Evolutionary conservation across 2,329 filamentous ascomycete species (phyloP).

Genomic region (Ustilaginoidea virens): DNA sequence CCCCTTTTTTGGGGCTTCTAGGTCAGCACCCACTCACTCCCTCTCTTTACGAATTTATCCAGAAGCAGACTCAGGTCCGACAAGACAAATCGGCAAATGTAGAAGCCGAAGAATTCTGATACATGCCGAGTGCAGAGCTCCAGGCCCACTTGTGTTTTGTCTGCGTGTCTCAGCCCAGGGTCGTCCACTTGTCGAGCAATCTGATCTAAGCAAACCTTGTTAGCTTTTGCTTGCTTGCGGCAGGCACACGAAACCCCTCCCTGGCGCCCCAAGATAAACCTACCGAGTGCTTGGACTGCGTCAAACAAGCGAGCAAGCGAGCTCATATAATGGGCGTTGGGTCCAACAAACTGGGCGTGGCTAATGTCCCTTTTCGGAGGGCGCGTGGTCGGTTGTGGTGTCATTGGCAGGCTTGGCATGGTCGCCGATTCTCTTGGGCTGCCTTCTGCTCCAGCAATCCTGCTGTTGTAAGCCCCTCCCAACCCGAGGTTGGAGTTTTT

Average conservation of each 20-base stretch:
- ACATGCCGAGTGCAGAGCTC: slow-evolving; percentile 88
- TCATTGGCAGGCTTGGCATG: slow-evolving; percentile 67
- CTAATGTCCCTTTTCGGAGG: slow-evolving; percentile 57
- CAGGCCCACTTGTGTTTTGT: slow-evolving; percentile 86
- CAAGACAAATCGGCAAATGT: slow-evolving; percentile 88
- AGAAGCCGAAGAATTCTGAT: slow-evolving; percentile 95
- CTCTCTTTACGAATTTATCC: slow-evolving; percentile 94
- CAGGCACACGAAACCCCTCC: no score
- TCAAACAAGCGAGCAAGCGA: slow-evolving; percentile 84
- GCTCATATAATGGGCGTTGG: slow-evolving; percentile 81
- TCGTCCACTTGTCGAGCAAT: slow-evolving; percentile 94
- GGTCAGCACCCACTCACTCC: slow-evolving; percentile 71
- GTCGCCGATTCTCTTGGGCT: slow-evolving; percentile 25
- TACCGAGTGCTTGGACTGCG: slow-evolving; percentile 83
- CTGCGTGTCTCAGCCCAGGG: slow-evolving; percentile 78
- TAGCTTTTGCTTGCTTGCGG: no score
- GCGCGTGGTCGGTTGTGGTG: slow-evolving; percentile 44
- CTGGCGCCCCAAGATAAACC: slow-evolving; percentile 19
- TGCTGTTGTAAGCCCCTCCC: slow-evolving; percentile 28
- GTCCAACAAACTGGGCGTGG: slow-evolving; percentile 60
- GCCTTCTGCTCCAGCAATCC: slow-evolving; percentile 9
- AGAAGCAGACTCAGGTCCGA: slow-evolving; percentile 70
- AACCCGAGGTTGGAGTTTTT: slow-evolving; percentile 67
- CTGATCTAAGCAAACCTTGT: slow-evolving; percentile 48
- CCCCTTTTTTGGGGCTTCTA: no score